Percentiles rank a stretch among this genome's conserved stretches.
Evolutionary conservation across 2,329 filamentous ascomycete genomes (phyloP).

Genomic region (Trichoderma cornu-damae): DNA sequence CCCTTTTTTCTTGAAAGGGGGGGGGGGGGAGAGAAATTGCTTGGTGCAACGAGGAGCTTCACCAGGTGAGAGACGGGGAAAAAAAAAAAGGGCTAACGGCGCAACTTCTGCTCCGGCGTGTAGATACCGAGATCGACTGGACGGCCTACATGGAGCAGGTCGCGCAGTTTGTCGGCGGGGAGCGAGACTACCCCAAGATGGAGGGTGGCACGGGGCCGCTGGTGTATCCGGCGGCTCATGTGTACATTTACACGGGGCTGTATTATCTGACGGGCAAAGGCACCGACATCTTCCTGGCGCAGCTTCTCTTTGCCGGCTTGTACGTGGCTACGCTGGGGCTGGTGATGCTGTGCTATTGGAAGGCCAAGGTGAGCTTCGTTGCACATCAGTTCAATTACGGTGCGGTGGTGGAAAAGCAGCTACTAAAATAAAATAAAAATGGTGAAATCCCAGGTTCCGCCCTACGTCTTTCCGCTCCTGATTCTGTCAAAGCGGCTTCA

Average conservation of each 20-base stretch:
- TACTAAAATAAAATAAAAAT: too few relatives aligned
- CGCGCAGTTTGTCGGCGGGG: slow-evolving; percentile 69
- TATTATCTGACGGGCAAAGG: slow-evolving; percentile 75
- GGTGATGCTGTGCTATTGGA: slow-evolving; percentile 77
- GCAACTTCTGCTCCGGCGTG: background rate
- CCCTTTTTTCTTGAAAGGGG: background rate
- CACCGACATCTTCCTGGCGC: slow-evolving; percentile 70
- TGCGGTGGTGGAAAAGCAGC: background rate
- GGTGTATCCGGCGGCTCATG: slow-evolving; percentile 90
- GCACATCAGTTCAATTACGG: too few relatives aligned
- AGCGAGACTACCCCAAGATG: slow-evolving; percentile 83
- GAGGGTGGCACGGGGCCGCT: slow-evolving; percentile 85
- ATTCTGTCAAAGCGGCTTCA: slow-evolving; percentile 88
- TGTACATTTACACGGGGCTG: slow-evolving; percentile 80
- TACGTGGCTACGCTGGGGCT: slow-evolving; percentile 72
- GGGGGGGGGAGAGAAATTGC: background rate
- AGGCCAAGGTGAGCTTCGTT: slow-evolving; percentile 53
- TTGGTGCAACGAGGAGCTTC: too few relatives aligned
- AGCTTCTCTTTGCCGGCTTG: slow-evolving; percentile 72
- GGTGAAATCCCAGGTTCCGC: slow-evolving; percentile 63
- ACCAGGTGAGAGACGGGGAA: too few relatives aligned
- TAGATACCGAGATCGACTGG: slow-evolving; percentile 98
- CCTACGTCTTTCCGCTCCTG: slow-evolving; percentile 80
- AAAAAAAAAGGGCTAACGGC: background rate
- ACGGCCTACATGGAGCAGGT: slow-evolving; percentile 94